phyloP scores from a whole-genome alignment of 805 yeast species.

The Wickerhamiella australiensis region DNA sequence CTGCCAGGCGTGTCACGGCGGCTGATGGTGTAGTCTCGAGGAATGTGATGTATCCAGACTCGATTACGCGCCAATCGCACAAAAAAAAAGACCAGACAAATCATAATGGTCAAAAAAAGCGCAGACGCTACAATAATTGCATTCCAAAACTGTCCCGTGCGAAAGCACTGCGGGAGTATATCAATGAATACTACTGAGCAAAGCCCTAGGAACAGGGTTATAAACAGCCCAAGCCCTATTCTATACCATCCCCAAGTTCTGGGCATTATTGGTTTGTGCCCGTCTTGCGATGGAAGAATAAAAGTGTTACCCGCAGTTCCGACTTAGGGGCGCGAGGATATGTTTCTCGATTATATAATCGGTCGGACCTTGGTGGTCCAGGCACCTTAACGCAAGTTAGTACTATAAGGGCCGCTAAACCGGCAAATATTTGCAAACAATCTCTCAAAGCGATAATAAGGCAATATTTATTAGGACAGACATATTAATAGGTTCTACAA shows the following conservation, averaged over 20 bases:
- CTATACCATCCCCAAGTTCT: not conserved
- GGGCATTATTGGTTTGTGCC: too few species aligned
- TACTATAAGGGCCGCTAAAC: too few species aligned
- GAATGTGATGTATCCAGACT: constrained; percentile 59
- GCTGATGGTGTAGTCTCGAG: constrained; percentile 62
- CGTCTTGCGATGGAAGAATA: too few species aligned
- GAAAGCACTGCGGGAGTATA: constrained; percentile 50
- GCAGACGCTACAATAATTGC: constrained; percentile 70
- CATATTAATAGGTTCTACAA: too few species aligned
- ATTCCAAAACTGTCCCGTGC: constrained; percentile 58
- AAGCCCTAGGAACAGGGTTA: not conserved
- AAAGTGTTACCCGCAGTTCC: too few species aligned
- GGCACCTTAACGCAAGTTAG: too few species aligned
- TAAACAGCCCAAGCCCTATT: not conserved
- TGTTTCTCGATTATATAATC: too few species aligned
- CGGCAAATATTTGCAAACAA: too few species aligned
- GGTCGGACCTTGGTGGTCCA: too few species aligned
- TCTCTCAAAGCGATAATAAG: too few species aligned
- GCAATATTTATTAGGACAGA: too few species aligned
- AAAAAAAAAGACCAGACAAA: constrained; percentile 41
- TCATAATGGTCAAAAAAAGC: constrained; percentile 45
- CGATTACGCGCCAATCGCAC: constrained; percentile 48
- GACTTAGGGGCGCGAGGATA: too few species aligned
- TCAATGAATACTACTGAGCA: constrained; percentile 51
- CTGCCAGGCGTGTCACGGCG: constrained; percentile 45